These are phyloP conservation scores for Brassica nigra DNA, from an alignment of 345 rosid genomes.

Conservation along the genomic window DNA sequence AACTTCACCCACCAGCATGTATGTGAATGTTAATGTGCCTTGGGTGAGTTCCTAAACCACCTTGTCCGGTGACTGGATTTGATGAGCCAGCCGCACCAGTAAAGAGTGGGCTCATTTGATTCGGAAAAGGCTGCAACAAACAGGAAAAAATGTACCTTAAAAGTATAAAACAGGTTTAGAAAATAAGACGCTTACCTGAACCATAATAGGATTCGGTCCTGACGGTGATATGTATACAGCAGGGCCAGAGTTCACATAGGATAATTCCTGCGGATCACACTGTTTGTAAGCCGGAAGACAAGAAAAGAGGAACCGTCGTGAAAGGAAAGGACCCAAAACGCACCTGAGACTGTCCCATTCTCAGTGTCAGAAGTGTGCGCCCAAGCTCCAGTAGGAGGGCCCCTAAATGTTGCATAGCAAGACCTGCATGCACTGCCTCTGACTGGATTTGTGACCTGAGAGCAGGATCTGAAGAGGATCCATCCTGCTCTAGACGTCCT, in stretches of 20 bases:
- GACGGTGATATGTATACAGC: constrained; percentile 88
- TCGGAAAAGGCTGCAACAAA: constrained; percentile 81
- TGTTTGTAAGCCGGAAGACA: constrained; percentile 23
- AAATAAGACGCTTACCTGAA: constrained; percentile 60
- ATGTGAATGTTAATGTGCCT: constrained; percentile 91
- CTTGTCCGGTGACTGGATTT: constrained; percentile 54
- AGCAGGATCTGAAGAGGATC: constrained; percentile 62
- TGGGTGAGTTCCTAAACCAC: constrained; percentile 67
- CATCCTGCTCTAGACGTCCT: constrained; percentile 76
- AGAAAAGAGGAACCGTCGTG: neutral
- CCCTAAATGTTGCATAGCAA: constrained; percentile 85
- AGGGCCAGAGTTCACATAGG: constrained; percentile 86
- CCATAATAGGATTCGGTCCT: constrained; percentile 97
- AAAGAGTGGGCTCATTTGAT: constrained; percentile 76
- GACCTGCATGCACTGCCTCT: constrained; percentile 70
- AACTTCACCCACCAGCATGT: constrained; percentile 76
- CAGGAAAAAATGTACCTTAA: constrained; percentile 8
- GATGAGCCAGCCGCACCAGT: constrained; percentile 55
- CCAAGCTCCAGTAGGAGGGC: constrained; percentile 96
- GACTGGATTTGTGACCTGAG: constrained; percentile 73
- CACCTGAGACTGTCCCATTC: constrained; percentile 84
- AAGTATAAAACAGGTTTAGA: neutral
- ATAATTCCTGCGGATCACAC: constrained; percentile 54
- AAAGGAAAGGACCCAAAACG: constrained; percentile 23
- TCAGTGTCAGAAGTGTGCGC: constrained; percentile 76